Conservation (phyloP, 805 yeast genomes). For the Priceomyces medius region DNA sequence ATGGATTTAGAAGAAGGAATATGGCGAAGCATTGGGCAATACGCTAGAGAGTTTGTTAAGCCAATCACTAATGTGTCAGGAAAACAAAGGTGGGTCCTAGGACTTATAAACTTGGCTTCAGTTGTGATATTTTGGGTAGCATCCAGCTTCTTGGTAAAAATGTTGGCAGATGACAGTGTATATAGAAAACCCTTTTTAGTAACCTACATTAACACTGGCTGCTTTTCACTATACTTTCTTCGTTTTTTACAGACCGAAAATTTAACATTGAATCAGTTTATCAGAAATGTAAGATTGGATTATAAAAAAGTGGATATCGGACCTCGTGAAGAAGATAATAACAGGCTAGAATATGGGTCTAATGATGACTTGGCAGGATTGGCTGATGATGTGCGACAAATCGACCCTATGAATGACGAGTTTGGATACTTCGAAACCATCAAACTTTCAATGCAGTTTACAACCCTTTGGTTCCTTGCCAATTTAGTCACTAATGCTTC, state of each 20-base stretch:
- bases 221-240: slow-evolving; percentile 74
- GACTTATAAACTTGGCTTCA: slow-evolving; percentile 66
- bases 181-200: slow-evolving; percentile 90
- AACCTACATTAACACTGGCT: slow-evolving; percentile 86
- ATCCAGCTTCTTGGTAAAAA: slow-evolving; percentile 82
- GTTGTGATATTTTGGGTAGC: slow-evolving; percentile 90
- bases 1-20: slow-evolving; percentile 3
- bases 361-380: slow-evolving; percentile 16
- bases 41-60: slow-evolving; percentile 17
- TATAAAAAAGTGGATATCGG: slow-evolving; percentile 12
- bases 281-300: slow-evolving; percentile 21
- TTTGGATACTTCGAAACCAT: slow-evolving; percentile 64
- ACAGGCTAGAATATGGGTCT: slow-evolving; percentile 23
- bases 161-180: slow-evolving; percentile 61
- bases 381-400: slow-evolving; percentile 8
- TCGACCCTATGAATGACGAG: slow-evolving; percentile 9
- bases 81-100: slow-evolving; percentile 66
- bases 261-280: slow-evolving; percentile 22
- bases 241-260: slow-evolving; percentile 47
- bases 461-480: slow-evolving; percentile 86
- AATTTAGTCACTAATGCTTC: slow-evolving; percentile 88
- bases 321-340: slow-evolving; percentile 19
- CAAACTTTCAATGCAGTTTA: slow-evolving; percentile 72
- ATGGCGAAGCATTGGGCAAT: slow-evolving; percentile 6
- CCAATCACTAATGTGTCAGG: slow-evolving; percentile 24